These are phyloP conservation scores for Evernia prunastri DNA, from an alignment of 495 filamentous ascomycete species.

Conservation along the genomic window DNA sequence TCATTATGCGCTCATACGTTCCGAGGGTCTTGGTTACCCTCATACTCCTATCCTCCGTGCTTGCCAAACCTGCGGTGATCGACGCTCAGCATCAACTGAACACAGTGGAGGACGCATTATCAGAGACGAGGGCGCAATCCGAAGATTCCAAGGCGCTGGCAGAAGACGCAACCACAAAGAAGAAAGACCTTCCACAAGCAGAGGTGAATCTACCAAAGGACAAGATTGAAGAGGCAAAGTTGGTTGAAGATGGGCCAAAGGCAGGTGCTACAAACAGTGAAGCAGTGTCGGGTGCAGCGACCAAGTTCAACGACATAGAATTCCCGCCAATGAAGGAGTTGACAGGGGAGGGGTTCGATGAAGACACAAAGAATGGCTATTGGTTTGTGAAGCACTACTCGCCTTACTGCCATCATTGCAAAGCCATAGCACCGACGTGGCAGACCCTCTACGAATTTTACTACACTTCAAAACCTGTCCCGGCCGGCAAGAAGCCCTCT, in stretches of 20 bases:
- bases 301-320: slow-evolving; percentile 71
- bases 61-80: slow-evolving; percentile 15
- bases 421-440: slow-evolving; percentile 71
- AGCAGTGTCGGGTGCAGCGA: slow-evolving; percentile 31
- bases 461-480: slow-evolving; percentile 76
- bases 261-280: slow-evolving; percentile 29
- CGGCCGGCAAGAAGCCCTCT: slow-evolving; percentile 39
- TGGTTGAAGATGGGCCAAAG: slow-evolving; percentile 22
- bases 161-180: slow-evolving; percentile 9
- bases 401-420: slow-evolving; percentile 74
- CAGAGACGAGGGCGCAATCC: slow-evolving; percentile 15
- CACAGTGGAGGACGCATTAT: slow-evolving; percentile 25
- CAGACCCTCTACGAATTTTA: slow-evolving; percentile 95
- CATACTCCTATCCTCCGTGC: slow-evolving; percentile 14
- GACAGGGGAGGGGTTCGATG: slow-evolving; percentile 48
- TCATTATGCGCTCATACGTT: slow-evolving; percentile 14
- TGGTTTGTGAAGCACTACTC: slow-evolving; percentile 76
- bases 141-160: slow-evolving; percentile 12
- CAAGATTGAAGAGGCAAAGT: slow-evolving; percentile 9
- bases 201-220: not conserved
- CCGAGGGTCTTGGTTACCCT: slow-evolving; percentile 4
- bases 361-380: slow-evolving; percentile 55
- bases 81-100: slow-evolving; percentile 19
- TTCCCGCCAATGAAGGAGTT: slow-evolving; percentile 70
- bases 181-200: not conserved